Evolutionary conservation across 345 rosid genomes (phyloP).

Genomic region (Sisymbrium altissimum): DNA sequence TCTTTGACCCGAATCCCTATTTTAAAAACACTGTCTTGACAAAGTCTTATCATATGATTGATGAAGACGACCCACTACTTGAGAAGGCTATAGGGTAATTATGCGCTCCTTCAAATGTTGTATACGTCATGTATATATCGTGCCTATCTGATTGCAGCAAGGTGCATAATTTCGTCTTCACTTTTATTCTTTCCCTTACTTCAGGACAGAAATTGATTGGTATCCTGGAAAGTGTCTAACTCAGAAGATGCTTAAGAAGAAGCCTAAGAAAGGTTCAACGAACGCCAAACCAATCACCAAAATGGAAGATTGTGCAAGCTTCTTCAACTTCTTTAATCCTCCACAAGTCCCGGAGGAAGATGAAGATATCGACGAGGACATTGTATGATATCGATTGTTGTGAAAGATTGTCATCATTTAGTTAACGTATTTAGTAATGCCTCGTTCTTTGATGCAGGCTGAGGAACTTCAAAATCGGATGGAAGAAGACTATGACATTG

Average conservation of each 20-base stretch:
- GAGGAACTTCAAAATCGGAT: conserved; percentile 84
- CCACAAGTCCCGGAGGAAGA: conserved; percentile 91
- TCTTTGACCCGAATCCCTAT: conserved; percentile 70
- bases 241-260: conserved; percentile 81
- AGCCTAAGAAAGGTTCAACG: conserved; percentile 86
- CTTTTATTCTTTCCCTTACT: conserved; percentile 12
- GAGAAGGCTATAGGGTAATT: conserved; percentile 85
- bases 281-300: conserved; percentile 71
- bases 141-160: conserved; percentile 1
- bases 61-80: conserved; percentile 85
- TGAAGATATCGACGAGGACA: conserved; percentile 78
- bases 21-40: conserved; percentile 75
- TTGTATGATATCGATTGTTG: conserved; percentile 36
- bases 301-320: conserved; percentile 79
- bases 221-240: conserved; percentile 85
- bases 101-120: background rate
- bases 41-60: conserved; percentile 90
- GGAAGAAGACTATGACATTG: conserved; percentile 94
- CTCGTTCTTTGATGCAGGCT: conserved; percentile 46
- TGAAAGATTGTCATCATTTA: background rate
- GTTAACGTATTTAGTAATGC: background rate
- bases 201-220: conserved; percentile 89
- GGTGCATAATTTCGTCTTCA: background rate
- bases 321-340: conserved; percentile 86
- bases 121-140: background rate